These are phyloP conservation scores for Hamamelis virginiana DNA, from an alignment of 164 flowering plant genomes.

Conservation along the genomic window DNA sequence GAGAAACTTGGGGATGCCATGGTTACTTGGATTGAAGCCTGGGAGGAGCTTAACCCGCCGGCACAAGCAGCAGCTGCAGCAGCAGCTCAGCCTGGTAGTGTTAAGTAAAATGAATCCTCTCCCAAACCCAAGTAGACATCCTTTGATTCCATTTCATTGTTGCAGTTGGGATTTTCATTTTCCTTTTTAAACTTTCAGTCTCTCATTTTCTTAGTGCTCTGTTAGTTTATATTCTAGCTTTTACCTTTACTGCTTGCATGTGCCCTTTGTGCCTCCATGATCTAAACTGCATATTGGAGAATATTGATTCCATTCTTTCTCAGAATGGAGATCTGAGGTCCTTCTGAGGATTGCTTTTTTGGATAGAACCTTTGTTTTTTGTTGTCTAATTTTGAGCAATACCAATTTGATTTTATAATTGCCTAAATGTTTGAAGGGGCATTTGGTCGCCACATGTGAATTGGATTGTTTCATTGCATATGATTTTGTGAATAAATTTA, in stretches of 20 bases:
- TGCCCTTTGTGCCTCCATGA: not conserved
- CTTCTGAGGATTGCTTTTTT: too few relatives aligned
- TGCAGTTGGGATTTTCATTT: not conserved
- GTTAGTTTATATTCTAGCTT: not conserved
- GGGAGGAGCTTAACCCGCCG: slow-evolving; percentile 51
- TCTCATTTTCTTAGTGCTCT: not conserved
- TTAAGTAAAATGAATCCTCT: slow-evolving; percentile 8
- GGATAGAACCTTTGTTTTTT: too few relatives aligned
- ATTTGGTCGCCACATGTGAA: too few relatives aligned
- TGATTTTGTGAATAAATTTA: too few relatives aligned
- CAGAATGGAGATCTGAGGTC: too few relatives aligned
- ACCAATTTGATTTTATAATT: too few relatives aligned
- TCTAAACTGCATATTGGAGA: too few relatives aligned
- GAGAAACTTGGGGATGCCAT: slow-evolving; percentile 49
- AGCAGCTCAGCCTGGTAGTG: slow-evolving; percentile 2
- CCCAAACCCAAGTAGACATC: slow-evolving; percentile 18
- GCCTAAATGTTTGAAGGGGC: too few relatives aligned
- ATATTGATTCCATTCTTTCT: too few relatives aligned
- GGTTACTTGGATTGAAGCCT: slow-evolving; percentile 58
- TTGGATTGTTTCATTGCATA: too few relatives aligned
- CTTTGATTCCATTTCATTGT: not conserved
- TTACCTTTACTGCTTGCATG: not conserved
- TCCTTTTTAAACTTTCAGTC: not conserved
- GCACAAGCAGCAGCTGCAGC: slow-evolving; percentile 6
- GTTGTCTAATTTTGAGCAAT: too few relatives aligned